A percentile compares a stretch with the other conserved stretches of the same genome.
Evolutionary conservation across 2,329 filamentous ascomycete genomes (phyloP).

Genomic region (Paraconiothyrium sp.): DNA sequence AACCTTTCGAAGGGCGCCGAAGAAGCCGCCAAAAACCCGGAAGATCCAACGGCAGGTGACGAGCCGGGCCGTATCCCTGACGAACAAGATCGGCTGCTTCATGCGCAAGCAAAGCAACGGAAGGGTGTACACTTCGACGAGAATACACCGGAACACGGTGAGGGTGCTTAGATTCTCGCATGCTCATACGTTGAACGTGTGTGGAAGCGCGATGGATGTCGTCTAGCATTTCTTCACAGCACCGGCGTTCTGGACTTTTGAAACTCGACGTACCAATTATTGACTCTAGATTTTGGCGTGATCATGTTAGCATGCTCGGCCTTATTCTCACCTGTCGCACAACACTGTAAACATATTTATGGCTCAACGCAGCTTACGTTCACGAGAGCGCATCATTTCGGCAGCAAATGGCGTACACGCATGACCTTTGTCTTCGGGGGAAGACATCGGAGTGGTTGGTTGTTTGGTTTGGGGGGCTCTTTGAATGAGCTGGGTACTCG

Average conservation of each 20-base stretch:
- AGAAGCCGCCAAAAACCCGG: constrained; percentile 20
- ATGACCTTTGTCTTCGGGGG: neutral
- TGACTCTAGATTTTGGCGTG: neutral
- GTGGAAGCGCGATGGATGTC: neutral
- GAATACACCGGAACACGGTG: neutral
- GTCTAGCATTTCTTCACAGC: neutral
- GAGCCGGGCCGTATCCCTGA: constrained; percentile 6
- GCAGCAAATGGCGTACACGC: constrained; percentile 5
- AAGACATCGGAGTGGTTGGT: neutral
- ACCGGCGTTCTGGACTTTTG: constrained; percentile 3
- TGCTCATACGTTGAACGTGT: neutral
- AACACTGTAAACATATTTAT: constrained; percentile 7
- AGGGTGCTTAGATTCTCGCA: neutral
- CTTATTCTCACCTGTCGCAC: constrained; percentile 3
- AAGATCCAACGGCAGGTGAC: constrained; percentile 6
- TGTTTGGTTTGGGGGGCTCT: neutral
- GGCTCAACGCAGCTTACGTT: constrained; percentile 6
- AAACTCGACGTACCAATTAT: neutral
- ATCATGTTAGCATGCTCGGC: neutral
- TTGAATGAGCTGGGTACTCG: neutral
- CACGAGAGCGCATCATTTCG: constrained; percentile 5
- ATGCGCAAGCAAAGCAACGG: neutral
- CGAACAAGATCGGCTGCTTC: constrained; percentile 2
- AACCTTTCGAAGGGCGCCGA: constrained; percentile 31
- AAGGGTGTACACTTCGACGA: constrained; percentile 3